A percentile compares a stretch with the other conserved stretches of the same genome.
These are phyloP conservation scores for Aspergillus luchuensis DNA, from an alignment of 2,329 filamentous ascomycete species.

Conservation along the genomic window DNA sequence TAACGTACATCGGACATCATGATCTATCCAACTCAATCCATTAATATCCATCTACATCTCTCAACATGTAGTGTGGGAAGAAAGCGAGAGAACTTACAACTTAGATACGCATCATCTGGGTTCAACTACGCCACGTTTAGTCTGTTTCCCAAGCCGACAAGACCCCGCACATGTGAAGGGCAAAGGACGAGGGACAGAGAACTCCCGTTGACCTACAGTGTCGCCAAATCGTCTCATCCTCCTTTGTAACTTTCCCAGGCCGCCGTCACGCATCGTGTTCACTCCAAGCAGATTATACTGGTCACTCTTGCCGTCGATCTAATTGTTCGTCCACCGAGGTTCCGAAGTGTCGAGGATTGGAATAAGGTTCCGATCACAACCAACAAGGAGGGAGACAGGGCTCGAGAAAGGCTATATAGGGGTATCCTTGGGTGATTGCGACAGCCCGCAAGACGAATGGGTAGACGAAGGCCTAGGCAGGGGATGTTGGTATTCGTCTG, in stretches of 20 bases:
- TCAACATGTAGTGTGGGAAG: neutral
- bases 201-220: slow-evolving; percentile 31
- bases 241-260: slow-evolving; percentile 37
- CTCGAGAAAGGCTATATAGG: neutral
- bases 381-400: neutral
- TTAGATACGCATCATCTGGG: slow-evolving; percentile 70
- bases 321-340: neutral
- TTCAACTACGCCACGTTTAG: slow-evolving; percentile 41
- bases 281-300: neutral
- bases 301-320: neutral
- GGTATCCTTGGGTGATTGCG: neutral
- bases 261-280: slow-evolving; percentile 29
- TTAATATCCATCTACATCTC: slow-evolving; percentile 14
- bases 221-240: slow-evolving; percentile 41
- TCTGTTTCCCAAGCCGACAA: slow-evolving; percentile 22
- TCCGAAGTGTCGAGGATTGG: neutral
- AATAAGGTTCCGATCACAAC: neutral
- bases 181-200: neutral
- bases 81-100: slow-evolving; percentile 58
- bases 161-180: neutral
- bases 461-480: neutral
- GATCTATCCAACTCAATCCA: slow-evolving; percentile 49
- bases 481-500: slow-evolving; percentile 1
- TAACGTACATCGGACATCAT: slow-evolving; percentile 64
- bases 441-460: neutral